These are phyloP conservation scores for Pichia exigua DNA, from an alignment of 805 yeast species.

Conservation along the genomic window DNA sequence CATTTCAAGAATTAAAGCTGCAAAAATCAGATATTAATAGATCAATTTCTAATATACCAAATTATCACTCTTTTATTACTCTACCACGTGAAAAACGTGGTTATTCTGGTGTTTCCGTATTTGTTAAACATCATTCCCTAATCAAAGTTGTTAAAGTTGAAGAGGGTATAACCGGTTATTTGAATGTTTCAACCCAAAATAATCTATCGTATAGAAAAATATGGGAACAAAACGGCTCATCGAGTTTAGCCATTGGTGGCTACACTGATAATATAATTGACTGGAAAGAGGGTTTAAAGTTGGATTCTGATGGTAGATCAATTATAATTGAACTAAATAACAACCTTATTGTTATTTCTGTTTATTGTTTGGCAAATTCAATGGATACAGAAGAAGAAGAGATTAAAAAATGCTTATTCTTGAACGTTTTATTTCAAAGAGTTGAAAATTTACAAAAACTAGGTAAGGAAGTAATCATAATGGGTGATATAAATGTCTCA, in stretches of 20 bases:
- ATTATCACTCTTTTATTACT: constrained; percentile 59
- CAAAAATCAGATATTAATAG: constrained; percentile 39
- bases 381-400: constrained; percentile 61
- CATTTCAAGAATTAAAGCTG: constrained; percentile 81
- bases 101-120: constrained; percentile 87
- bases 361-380: constrained; percentile 93
- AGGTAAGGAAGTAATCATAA: constrained; percentile 64
- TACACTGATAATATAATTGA: constrained; percentile 40
- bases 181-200: constrained; percentile 20
- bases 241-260: constrained; percentile 53
- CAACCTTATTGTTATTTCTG: constrained; percentile 51
- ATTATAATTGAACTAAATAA: constrained; percentile 64
- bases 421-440: constrained; percentile 53
- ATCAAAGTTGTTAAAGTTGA: constrained; percentile 64
- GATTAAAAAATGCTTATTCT: constrained; percentile 46
- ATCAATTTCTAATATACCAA: constrained; percentile 35
- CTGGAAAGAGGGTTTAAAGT: constrained; percentile 21
- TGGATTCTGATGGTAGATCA: constrained; percentile 85
- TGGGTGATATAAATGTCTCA: constrained; percentile 87
- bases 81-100: constrained; percentile 68
- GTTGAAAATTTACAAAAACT: constrained; percentile 42
- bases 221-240: constrained; percentile 3
- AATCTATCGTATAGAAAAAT: constrained; percentile 22
- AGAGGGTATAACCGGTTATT: constrained; percentile 81
- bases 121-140: constrained; percentile 45